phyloP scores from a whole-genome alignment of 2,329 filamentous ascomycete species.

The Leptographium wingfieldii region DNA sequence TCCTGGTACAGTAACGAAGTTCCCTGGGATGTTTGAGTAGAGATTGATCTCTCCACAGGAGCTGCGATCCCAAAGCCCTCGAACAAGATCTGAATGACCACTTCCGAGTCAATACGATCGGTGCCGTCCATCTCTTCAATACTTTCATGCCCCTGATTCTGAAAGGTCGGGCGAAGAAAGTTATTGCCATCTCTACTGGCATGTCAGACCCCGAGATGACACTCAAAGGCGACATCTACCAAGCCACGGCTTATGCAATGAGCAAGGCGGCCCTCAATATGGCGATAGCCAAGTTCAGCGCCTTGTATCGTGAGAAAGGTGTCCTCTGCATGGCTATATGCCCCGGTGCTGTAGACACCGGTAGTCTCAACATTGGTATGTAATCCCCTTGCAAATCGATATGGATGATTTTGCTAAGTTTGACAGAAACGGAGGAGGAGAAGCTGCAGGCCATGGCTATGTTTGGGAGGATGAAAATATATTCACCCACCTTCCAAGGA shows the following conservation, averaged over 20 bases:
- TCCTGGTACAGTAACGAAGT: background rate
- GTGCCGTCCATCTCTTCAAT: constrained; percentile 39
- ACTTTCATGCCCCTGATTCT: constrained; percentile 38
- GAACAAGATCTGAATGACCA: constrained; percentile 19
- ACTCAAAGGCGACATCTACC: constrained; percentile 25
- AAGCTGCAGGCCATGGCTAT: constrained; percentile 2
- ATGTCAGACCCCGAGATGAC: constrained; percentile 29
- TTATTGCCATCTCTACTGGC: constrained; percentile 37
- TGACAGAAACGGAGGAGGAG: constrained; percentile 7
- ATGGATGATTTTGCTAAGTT: background rate
- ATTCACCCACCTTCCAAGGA: constrained; percentile 7
- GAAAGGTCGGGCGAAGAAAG: constrained; percentile 38
- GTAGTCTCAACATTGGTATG: constrained; percentile 11
- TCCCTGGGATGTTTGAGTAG: background rate
- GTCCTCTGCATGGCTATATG: constrained; percentile 39
- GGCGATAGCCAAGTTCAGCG: constrained; percentile 38
- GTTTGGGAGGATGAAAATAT: constrained; percentile 8
- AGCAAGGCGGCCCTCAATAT: constrained; percentile 41
- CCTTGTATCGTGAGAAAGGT: constrained; percentile 33
- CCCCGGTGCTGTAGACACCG: constrained; percentile 37
- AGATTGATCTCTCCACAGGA: constrained; percentile 11
- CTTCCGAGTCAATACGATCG: constrained; percentile 37
- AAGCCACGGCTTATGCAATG: constrained; percentile 28
- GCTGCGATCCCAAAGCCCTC: constrained; percentile 20
- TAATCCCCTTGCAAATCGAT: background rate